A percentile compares a stretch with the other conserved stretches of the same genome.
These are phyloP conservation scores for Xylaria cubensis DNA, from an alignment of 495 filamentous ascomycete genomes.

Conservation along the genomic window DNA sequence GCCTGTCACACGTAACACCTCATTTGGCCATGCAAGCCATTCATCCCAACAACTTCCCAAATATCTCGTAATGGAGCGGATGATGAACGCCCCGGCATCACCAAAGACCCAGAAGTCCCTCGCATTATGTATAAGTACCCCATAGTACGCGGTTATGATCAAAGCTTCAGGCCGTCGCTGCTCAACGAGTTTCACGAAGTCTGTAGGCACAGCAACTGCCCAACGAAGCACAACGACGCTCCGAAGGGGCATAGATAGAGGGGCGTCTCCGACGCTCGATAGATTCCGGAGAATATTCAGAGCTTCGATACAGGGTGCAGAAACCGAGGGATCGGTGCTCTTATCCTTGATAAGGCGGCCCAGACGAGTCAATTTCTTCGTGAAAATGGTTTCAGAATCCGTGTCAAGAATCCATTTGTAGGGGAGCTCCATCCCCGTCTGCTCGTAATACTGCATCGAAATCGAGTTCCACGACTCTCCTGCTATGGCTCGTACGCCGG, in stretches of 20 bases:
- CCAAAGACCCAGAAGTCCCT: not conserved
- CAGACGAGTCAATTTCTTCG: not conserved
- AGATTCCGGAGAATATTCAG: not conserved
- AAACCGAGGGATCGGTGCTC: not conserved
- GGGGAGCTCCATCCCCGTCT: not conserved
- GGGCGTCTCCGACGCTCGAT: not conserved
- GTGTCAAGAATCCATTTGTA: not conserved
- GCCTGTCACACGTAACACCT: not conserved
- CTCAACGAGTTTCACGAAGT: not conserved
- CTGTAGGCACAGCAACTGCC: not conserved
- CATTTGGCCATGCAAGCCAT: conserved; percentile 2
- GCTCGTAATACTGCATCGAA: not conserved
- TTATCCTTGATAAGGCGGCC: not conserved
- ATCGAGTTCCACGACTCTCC: not conserved
- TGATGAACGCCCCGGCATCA: not conserved
- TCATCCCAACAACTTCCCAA: not conserved
- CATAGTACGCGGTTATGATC: not conserved
- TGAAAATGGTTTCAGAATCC: not conserved
- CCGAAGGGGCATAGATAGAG: not conserved
- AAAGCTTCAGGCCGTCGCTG: not conserved
- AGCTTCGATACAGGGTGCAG: not conserved
- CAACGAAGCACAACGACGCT: not conserved
- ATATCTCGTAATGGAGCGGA: not conserved
- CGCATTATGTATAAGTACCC: not conserved
- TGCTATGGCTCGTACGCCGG: not conserved